A percentile compares a stretch with the other conserved stretches of the same genome.
These are phyloP conservation scores for Coelastrella sp. DNA, from an alignment of 139 green algal species.

Conservation along the genomic window DNA sequence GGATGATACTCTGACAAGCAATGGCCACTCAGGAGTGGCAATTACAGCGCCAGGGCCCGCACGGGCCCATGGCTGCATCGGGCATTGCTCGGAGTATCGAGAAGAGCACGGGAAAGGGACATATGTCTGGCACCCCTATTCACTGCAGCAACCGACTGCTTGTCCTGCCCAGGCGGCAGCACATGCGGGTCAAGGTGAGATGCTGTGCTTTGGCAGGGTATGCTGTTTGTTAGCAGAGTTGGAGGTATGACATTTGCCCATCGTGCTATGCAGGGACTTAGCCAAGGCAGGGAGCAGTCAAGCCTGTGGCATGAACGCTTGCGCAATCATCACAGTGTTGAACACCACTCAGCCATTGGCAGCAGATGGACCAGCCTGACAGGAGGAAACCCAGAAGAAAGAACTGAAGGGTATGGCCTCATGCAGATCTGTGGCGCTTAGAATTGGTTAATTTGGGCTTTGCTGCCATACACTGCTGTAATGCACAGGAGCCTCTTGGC, in stretches of 20 bases:
- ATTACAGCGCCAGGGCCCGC: neutral
- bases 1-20: neutral
- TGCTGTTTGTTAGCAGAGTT: neutral
- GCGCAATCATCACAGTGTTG: neutral
- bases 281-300: neutral
- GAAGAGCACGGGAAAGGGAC: neutral
- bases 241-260: neutral
- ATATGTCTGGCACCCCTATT: neutral
- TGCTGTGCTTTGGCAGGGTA: neutral
- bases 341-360: no score
- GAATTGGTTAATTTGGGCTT: no score
- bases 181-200: conserved; percentile 21
- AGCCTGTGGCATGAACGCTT: neutral
- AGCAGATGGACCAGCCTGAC: conserved; percentile 14
- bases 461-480: neutral
- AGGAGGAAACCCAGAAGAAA: neutral
- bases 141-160: conserved; percentile 5
- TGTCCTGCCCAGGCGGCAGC: conserved; percentile 5
- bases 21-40: conserved; percentile 25
- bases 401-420: neutral
- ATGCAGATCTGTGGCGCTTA: no score
- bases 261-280: conserved; percentile 10
- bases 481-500: neutral
- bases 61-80: neutral
- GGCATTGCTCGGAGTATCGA: neutral